Evolutionary conservation across 495 filamentous ascomycete genomes (phyloP).

Genomic region (Niebla homalea): DNA sequence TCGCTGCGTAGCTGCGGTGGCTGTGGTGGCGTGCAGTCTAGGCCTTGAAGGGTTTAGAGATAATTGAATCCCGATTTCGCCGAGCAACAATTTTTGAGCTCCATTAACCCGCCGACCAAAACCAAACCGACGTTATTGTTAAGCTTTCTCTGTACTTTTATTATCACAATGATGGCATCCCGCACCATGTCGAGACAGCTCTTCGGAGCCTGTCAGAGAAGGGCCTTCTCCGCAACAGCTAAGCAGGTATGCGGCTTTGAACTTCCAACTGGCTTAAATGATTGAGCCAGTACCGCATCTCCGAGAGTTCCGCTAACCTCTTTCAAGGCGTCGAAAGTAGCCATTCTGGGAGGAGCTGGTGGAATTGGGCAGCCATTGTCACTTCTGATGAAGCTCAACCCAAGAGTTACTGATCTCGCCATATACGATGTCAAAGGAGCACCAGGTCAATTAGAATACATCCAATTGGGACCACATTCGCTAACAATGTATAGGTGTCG

Average conservation of each 20-base stretch:
- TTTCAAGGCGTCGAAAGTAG: slow-evolving; percentile 81
- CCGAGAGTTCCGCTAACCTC: slow-evolving; percentile 13
- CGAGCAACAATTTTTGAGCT: slow-evolving; percentile 3
- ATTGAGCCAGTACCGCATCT: background rate
- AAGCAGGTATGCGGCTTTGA: slow-evolving; percentile 52
- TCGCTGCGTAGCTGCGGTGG: too few relatives aligned
- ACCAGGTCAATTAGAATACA: slow-evolving; percentile 54
- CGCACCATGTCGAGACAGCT: slow-evolving; percentile 38
- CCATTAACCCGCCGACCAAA: slow-evolving; percentile 1
- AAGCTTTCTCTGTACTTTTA: background rate
- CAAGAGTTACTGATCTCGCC: slow-evolving; percentile 76
- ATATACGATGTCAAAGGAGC: slow-evolving; percentile 94
- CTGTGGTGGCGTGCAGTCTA: background rate
- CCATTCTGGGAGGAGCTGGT: slow-evolving; percentile 88
- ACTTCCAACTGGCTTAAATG: slow-evolving; percentile 13
- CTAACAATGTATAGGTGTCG: slow-evolving; percentile 58
- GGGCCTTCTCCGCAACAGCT: slow-evolving; percentile 88
- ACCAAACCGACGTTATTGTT: background rate
- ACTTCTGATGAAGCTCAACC: slow-evolving; percentile 96
- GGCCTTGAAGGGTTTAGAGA: background rate
- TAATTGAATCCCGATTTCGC: background rate
- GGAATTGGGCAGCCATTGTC: slow-evolving; percentile 98
- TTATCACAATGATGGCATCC: slow-evolving; percentile 60
- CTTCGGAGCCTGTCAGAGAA: slow-evolving; percentile 63
- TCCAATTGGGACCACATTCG: background rate